A percentile compares a stretch with the other conserved stretches of the same genome.
phyloP scores from a whole-genome alignment of 352 stramenopile genomes.

The Stramenopiles sp. region DNA sequence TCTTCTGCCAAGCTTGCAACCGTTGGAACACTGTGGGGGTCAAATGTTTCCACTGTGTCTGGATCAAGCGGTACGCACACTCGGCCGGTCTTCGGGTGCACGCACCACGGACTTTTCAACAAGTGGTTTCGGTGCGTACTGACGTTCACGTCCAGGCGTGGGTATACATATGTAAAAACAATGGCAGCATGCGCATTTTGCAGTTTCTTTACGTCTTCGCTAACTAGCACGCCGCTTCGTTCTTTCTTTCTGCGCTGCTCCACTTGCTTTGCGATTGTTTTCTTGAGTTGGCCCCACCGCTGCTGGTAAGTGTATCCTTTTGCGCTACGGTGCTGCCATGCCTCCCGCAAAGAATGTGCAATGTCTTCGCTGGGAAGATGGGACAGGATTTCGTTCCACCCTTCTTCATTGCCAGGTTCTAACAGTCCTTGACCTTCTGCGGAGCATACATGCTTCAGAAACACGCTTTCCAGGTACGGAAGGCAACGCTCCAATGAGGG shows the following conservation, averaged over 20 bases:
- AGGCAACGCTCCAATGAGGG: slow-evolving; percentile 3
- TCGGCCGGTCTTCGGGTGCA: slow-evolving; percentile 89
- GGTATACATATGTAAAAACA: slow-evolving; percentile 45
- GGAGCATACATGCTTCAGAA: neutral
- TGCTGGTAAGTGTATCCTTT: neutral
- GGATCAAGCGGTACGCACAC: slow-evolving; percentile 90
- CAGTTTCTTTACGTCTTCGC: neutral
- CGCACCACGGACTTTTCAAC: slow-evolving; percentile 94
- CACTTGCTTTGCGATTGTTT: neutral
- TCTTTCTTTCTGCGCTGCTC: neutral
- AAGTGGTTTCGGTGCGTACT: slow-evolving; percentile 99
- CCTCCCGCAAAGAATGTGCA: neutral
- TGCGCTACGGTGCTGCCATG: neutral
- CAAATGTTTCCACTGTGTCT: slow-evolving; percentile 48
- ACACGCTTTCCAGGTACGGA: neutral
- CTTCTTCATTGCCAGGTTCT: neutral
- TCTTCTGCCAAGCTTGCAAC: neutral
- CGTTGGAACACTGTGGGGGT: slow-evolving; percentile 51
- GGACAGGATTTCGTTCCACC: neutral
- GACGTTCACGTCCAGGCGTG: slow-evolving; percentile 96
- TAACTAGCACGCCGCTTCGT: neutral
- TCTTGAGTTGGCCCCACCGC: neutral
- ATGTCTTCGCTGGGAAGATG: neutral
- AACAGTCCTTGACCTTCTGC: neutral
- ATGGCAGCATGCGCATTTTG: neutral